Base-by-base conservation (phyloP, 148 eudicot genomes). In the Selenicereus undatus region DNA sequence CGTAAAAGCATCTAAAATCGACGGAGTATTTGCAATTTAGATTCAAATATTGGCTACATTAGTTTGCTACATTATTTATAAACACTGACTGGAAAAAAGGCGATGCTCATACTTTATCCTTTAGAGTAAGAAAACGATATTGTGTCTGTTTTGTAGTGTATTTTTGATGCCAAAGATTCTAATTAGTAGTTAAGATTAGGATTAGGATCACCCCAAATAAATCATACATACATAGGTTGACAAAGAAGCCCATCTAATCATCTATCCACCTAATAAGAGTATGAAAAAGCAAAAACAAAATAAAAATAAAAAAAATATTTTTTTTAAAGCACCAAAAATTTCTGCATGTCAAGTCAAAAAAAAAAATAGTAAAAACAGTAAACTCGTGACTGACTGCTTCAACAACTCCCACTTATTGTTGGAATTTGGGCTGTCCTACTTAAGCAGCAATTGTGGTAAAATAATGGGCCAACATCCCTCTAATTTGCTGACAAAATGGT, bases 211-310 rank as follows among this genome's bases (percentile, higher is more conserved):
- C 42, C 69, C 17, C 54, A 42, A 52, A 4, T 24, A 43, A 43
- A 65, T 42, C 39, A 35, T 54, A 79, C 81, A 32, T 18, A 62
- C 56, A 73, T 17, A 73, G 77, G 56, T 56, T 24, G 64, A 66
- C 68, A 54, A 78, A 1, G 9, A 58, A 36, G 24, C 39, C 60
- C 3, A 64, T 64, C 3, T 20, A 20, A n/a, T 20, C 65, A 20
- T 35, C 42, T 13, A n/a, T n/a, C 27, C 6, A 64, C 4, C 68
- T 13, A 64, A 64, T 11, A 64, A 22, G 29, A 64, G 26, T n/a
- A 22, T 56, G 8, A 64, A 64, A 64, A 24, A 2, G 0, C 27
- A 32, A 32, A 32, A 32, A 32, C 32, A 48, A 48, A 48, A 48
- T 4, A 3, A 54, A 54, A 54, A 18, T 12, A 16, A 16, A 54